phyloP scores from a whole-genome alignment of 192 early-diverging fungal genomes.

The Dispira parvispora region DNA sequence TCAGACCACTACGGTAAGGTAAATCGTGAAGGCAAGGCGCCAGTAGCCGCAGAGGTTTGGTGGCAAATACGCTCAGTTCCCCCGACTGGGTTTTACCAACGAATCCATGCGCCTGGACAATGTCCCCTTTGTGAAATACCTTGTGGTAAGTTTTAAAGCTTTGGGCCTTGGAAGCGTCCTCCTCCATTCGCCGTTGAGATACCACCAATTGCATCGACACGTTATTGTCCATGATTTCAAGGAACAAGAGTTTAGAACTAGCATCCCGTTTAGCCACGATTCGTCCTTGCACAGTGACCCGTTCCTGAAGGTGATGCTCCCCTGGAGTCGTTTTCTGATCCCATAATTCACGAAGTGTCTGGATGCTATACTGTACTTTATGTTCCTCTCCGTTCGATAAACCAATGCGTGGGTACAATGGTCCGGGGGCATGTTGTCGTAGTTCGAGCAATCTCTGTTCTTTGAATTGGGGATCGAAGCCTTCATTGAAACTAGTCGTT shows the following conservation, averaged over 20 bases:
- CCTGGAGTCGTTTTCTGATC: neutral
- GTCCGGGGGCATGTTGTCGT: too few relatives aligned
- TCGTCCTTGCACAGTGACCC: constrained; percentile 31
- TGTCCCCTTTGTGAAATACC: constrained; percentile 39
- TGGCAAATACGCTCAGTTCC: constrained; percentile 49
- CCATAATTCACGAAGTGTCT: neutral
- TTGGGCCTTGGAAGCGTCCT: neutral
- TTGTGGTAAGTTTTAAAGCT: constrained; percentile 24
- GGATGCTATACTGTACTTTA: too few relatives aligned
- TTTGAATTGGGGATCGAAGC: too few relatives aligned
- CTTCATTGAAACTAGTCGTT: too few relatives aligned
- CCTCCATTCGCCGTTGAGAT: constrained; percentile 27
- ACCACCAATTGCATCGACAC: constrained; percentile 45
- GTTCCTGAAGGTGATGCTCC: neutral
- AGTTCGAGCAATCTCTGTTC: too few relatives aligned
- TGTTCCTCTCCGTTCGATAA: too few relatives aligned
- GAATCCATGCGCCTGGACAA: constrained; percentile 42
- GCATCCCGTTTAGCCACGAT: constrained; percentile 49
- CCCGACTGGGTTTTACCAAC: constrained; percentile 53
- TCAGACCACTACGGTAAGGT: constrained; percentile 37
- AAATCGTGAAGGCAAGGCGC: constrained; percentile 53
- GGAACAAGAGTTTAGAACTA: constrained; percentile 54
- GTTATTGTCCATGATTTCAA: constrained; percentile 44
- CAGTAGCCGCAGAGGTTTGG: constrained; percentile 28
- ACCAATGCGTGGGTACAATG: too few relatives aligned